Conservation (phyloP, 176 grass and related monocot species). For the Triticum turgidum region DNA sequence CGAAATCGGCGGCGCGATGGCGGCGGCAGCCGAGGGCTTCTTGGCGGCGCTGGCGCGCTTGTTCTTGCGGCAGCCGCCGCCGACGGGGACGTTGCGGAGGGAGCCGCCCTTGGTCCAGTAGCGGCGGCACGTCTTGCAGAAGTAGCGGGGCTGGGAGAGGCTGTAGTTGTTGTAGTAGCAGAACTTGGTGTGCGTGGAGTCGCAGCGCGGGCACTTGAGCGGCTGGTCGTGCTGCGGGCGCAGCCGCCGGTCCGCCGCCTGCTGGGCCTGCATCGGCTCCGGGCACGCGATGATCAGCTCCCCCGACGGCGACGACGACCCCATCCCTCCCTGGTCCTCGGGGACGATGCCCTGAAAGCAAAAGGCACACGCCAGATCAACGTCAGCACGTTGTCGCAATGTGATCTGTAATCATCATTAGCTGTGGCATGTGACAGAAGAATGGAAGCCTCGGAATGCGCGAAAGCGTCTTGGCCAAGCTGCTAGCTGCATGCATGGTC, state of each 20-base stretch:
- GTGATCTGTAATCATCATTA: conserved; percentile 37
- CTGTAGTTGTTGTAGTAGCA: conserved; percentile 99
- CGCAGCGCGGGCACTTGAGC: conserved; percentile 90
- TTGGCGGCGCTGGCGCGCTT: conserved; percentile 59
- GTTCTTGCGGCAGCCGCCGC: conserved; percentile 92
- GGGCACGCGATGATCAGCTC: conserved; percentile 74
- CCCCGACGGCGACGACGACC: conserved; percentile 66
- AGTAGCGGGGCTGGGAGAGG: conserved; percentile 93
- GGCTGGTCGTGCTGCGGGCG: conserved; percentile 84
- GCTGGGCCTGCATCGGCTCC: conserved; percentile 29
- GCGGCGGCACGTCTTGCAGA: conserved; percentile 95
- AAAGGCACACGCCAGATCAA: neutral
- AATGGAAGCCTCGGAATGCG: conserved; percentile 47
- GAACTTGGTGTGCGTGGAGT: conserved; percentile 95
- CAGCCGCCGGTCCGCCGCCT: conserved; percentile 56
- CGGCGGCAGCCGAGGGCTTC: conserved; percentile 36
- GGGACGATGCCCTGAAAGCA: conserved; percentile 66
- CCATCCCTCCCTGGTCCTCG: conserved; percentile 57
- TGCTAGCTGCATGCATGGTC: neutral
- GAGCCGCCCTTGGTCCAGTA: conserved; percentile 97
- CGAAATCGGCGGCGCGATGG: neutral
- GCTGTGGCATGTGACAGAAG: conserved; percentile 1
- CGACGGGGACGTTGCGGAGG: conserved; percentile 87
- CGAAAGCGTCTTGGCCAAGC: conserved; percentile 20
- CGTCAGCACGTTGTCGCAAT: conserved; percentile 22